Evolutionary conservation across 2,329 filamentous ascomycete genomes (phyloP).

Genomic region (Clarireedia hainanense): DNA sequence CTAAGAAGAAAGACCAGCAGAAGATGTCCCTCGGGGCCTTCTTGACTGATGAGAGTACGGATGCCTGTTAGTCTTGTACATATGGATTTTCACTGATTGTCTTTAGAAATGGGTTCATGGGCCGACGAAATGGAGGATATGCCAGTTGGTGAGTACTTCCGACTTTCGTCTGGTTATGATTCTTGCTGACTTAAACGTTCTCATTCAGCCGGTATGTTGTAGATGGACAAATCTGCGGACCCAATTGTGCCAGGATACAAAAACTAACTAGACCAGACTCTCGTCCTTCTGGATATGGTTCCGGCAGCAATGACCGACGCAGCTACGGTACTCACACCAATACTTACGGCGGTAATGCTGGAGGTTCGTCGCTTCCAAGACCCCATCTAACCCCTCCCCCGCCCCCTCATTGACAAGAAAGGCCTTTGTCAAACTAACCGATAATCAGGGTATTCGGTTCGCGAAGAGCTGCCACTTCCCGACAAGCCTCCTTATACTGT

Average conservation of each 20-base stretch:
- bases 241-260: conserved; percentile 1
- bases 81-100: conserved; percentile 36
- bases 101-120: conserved; percentile 76
- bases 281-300: conserved; percentile 26
- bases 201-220: conserved; percentile 27
- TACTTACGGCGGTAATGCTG: conserved; percentile 25
- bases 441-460: conserved; percentile 47
- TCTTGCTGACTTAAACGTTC: conserved; percentile 21
- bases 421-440: conserved; percentile 13
- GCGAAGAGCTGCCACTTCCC: conserved; percentile 78
- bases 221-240: not conserved
- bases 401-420: not conserved
- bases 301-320: conserved; percentile 21
- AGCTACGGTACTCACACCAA: conserved; percentile 28
- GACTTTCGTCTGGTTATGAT: not conserved
- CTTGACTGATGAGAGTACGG: conserved; percentile 81
- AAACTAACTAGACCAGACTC: conserved; percentile 25
- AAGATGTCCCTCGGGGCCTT: conserved; percentile 98
- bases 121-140: conserved; percentile 95
- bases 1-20: conserved; percentile 81
- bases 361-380: conserved; percentile 20
- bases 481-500: conserved; percentile 91
- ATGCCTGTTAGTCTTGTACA: conserved; percentile 15
- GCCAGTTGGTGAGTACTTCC: conserved; percentile 30
- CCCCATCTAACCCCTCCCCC: not conserved